These are phyloP conservation scores for Stephania yunnanensis DNA, from an alignment of 164 flowering plant genomes.

Conservation along the genomic window DNA sequence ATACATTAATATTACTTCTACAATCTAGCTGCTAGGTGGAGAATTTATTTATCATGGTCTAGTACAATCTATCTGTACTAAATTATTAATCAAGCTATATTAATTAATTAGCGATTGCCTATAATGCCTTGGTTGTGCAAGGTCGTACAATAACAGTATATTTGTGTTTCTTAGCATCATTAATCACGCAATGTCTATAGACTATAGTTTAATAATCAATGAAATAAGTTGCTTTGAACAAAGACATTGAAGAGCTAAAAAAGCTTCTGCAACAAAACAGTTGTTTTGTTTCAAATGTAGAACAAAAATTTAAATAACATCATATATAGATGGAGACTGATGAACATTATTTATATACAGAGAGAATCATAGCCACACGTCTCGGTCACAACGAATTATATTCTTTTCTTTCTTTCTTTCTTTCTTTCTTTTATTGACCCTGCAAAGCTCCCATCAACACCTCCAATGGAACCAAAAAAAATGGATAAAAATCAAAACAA, in stretches of 20 bases:
- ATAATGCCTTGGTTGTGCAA: no score
- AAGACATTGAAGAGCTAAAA: background rate
- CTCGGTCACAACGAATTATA: constrained; percentile 24
- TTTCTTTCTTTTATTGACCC: constrained; percentile 20
- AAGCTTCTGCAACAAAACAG: background rate
- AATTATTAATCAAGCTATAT: no score
- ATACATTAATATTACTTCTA: no score
- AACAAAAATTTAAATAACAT: background rate
- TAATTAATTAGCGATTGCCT: no score
- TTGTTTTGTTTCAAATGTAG: background rate
- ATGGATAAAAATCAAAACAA: background rate
- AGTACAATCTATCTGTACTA: no score
- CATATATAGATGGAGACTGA: background rate
- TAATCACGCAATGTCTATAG: no score
- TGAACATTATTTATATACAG: background rate
- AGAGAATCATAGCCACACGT: constrained; percentile 17
- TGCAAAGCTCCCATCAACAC: constrained; percentile 8
- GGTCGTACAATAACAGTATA: background rate
- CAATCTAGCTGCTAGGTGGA: no score
- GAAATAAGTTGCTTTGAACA: background rate
- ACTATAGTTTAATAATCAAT: no score
- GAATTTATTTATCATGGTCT: no score
- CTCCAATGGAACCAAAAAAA: constrained; percentile 6
- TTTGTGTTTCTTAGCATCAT: background rate
- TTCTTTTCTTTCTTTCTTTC: constrained; percentile 7